Percentiles rank a stretch among this genome's conserved stretches.
Evolutionary conservation across 257 asterid species (phyloP).

Genomic region (Nicotiana benthamiana): DNA sequence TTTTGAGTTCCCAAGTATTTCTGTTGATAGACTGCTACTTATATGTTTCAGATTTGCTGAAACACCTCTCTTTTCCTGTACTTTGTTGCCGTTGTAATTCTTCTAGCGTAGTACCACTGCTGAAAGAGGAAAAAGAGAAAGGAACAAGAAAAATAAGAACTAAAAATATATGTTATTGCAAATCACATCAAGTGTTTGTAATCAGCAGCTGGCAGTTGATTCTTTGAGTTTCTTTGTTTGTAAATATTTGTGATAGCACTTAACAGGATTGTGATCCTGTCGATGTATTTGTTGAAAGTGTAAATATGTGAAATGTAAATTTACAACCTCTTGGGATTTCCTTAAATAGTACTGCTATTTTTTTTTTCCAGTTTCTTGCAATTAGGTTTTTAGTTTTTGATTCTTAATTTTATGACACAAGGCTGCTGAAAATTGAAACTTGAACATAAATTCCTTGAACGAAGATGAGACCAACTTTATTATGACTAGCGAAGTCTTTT

Average conservation of each 20-base stretch:
- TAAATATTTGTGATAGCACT: not conserved
- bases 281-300: not conserved
- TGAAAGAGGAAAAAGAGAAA: not conserved
- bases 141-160: not conserved
- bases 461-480: no score
- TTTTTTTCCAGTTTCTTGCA: not conserved
- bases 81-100: not conserved
- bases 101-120: not conserved
- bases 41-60: constrained; percentile 13
- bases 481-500: no score
- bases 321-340: not conserved
- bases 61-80: not conserved
- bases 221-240: not conserved
- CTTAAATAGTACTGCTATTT: not conserved
- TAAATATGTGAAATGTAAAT: not conserved
- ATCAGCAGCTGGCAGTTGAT: not conserved
- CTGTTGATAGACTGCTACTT: not conserved
- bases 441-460: no score
- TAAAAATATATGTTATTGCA: not conserved
- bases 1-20: not conserved
- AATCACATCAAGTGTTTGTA: not conserved
- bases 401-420: not conserved
- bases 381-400: not conserved
- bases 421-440: no score
- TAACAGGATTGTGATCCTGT: not conserved